Conservation (phyloP, 768 basidiomycete species). For the Termitomyces sp. region DNA sequence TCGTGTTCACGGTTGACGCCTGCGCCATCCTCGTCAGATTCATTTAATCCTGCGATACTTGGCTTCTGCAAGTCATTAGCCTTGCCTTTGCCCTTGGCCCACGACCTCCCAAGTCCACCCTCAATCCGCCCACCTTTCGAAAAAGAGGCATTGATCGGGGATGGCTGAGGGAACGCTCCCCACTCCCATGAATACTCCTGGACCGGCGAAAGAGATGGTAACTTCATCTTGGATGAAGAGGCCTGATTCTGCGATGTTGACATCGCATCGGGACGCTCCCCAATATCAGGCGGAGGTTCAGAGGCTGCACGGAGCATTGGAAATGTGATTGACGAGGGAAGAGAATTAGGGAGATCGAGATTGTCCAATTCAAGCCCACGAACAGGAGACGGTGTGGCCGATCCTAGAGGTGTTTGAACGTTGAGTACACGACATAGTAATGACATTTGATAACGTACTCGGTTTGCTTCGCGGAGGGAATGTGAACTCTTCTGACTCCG, state of each 20-base stretch:
- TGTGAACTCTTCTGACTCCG: constrained; percentile 8
- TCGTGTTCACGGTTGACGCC: constrained; percentile 21
- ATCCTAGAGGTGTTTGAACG: constrained; percentile 12
- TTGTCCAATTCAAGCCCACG: constrained; percentile 7
- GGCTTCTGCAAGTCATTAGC: constrained; percentile 10
- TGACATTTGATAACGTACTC: constrained; percentile 8
- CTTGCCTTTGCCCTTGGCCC: constrained; percentile 30
- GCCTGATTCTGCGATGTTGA: constrained; percentile 8
- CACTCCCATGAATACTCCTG: constrained; percentile 93
- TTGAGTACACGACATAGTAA: not conserved
- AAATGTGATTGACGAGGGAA: constrained; percentile 14
- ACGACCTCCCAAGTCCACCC: constrained; percentile 17
- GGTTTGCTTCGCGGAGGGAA: constrained; percentile 12
- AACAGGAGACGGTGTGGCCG: constrained; percentile 24
- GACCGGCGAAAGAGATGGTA: constrained; percentile 22
- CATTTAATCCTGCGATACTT: constrained; percentile 21
- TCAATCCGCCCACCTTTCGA: constrained; percentile 43
- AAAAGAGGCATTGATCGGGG: constrained; percentile 59
- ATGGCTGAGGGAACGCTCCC: constrained; percentile 85
- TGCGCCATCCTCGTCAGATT: constrained; percentile 28
- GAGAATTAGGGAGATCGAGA: not conserved
- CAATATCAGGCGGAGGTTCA: constrained; percentile 57
- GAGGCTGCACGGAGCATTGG: constrained; percentile 53
- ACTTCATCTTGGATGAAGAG: constrained; percentile 15
- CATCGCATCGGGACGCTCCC: constrained; percentile 19